phyloP scores from a whole-genome alignment of 1,139 yeast species.

The Spathaspora jeffriesii region DNA sequence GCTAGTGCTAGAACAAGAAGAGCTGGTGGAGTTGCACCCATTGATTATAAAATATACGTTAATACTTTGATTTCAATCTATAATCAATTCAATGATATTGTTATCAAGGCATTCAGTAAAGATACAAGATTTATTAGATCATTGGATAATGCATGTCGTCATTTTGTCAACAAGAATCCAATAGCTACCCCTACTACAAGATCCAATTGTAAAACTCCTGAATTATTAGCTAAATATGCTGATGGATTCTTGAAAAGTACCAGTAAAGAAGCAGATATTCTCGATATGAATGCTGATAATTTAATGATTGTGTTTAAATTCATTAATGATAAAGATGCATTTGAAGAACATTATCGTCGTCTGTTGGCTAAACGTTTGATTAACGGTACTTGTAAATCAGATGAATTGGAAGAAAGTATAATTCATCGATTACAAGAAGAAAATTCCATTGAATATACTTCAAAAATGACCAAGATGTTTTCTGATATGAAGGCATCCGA shows the following conservation, averaged over 20 bases:
- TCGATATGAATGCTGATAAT: constrained; percentile 79
- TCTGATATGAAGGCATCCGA: constrained; percentile 89
- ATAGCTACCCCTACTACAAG: constrained; percentile 68
- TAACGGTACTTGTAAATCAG: constrained; percentile 80
- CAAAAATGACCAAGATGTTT: constrained; percentile 95
- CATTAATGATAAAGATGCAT: constrained; percentile 92
- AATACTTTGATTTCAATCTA: constrained; percentile 75
- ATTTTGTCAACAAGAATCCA: constrained; percentile 79
- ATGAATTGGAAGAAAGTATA: constrained; percentile 82
- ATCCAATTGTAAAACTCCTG: constrained; percentile 73
- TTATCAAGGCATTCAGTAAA: constrained; percentile 66
- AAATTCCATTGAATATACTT: constrained; percentile 90
- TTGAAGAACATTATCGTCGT: constrained; percentile 91
- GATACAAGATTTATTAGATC: constrained; percentile 85
- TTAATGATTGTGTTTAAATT: constrained; percentile 87
- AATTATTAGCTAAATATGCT: constrained; percentile 84
- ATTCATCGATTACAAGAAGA: constrained; percentile 88
- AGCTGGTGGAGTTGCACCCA: constrained; percentile 28
- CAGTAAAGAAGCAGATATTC: constrained; percentile 66
- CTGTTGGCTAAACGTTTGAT: constrained; percentile 87
- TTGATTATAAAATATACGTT: constrained; percentile 81
- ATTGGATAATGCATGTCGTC: constrained; percentile 84
- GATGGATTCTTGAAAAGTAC: constrained; percentile 81
- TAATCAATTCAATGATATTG: constrained; percentile 65
- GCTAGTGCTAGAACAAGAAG: constrained; percentile 17